Evolutionary conservation across 768 basidiomycete genomes (phyloP), one percentile per base, ranked within the genome.

Genomic region (Lepiota brunneoincarnata): DNA sequence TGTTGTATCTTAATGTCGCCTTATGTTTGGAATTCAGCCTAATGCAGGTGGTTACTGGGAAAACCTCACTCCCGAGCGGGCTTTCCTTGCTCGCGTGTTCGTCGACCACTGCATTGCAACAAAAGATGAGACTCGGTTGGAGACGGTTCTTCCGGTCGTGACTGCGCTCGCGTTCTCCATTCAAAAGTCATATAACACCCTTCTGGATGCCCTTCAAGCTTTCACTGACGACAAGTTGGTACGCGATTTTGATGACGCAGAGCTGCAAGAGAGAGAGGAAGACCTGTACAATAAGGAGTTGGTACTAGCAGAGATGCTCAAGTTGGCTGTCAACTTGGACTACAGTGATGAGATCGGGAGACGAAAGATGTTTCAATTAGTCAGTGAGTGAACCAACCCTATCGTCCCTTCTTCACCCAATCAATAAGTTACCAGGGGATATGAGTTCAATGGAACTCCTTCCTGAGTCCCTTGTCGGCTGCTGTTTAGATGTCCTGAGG

Each of bases 261-360:
- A 80, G 39, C 65, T 67, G 11, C 66, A 69, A 3, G 62, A 64
- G 47, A 70, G 66, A 50, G 82, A 82, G 37, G 82, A 86, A 9
- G 74, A 74, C 36, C 71, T 68, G 14, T 59, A 73, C 3, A 76
- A 81, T 23, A 76, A 73, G 34, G 84, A 87, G 61, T 85, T 89
- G 53, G 71, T 93, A 6, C 75, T 96, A n/a, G 75, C 82, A 0
- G 92, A 98, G 67, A 77, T 98, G 67, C 78, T 97, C 20, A 80
- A 78, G 60, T 71, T 96, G 26, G 90, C 91, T 0, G 77, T 88
- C 2, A 81, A 87, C 56, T 74, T 93, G 23, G 95, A 98, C 67
- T 98, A 95, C 61, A 81, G 86, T 0, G 96, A 98, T 70, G 93
- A 97, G 68, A 90, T 89, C 55, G 95, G 96, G 3, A 72, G 93